Base-by-base conservation (phyloP, 768 basidiomycete genomes). In the Mycena amicta region DNA sequence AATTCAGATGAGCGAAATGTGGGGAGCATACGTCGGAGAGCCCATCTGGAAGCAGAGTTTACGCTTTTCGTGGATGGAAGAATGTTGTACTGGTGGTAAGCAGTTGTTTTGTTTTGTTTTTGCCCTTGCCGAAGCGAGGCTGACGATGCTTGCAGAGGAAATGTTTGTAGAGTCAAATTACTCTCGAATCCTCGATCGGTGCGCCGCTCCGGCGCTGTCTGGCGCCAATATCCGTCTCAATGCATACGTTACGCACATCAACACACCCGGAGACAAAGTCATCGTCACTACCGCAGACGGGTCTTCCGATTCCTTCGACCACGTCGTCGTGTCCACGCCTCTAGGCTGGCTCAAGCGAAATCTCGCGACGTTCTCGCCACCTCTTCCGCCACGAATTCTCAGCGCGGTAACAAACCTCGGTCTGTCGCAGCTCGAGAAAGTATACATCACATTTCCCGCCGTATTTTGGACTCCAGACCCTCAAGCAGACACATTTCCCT, bases 61-160 rank as follows among this genome's bases (percentile, higher is more conserved):
- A n/a, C 49, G 61, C 25, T 65, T 65, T 55, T 60, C 64, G 23
- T 65, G 64, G 64, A 65, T 65, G 64, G 64, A 65, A 43, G 64
- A 65, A 45, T 65, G 64, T 26, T 65, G 64, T 55, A 60, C 60
- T 27, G 64, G 64, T 33, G 58, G 64, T 62, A n/a, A n/a, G 33
- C 33, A 37, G 60, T 52, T 37, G n/a, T 39, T 51, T 20, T 47
- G 49, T 30, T 28, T 16, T 52, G 52, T 29, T 28, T 27, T 5
- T 23, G 29, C 25, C 22, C 25, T 53, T 20, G 1, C n/a, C 20
- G 12, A 39, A 15, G n/a, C 52, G 23, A 11, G 27, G 23, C 56
- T 55, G 39, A 63, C 27, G 30, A 20, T 23, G 30, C 31, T 41
- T 40, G 20, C 50, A 65, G 64, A 51, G 52, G 64, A 65, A 40